Evolutionary conservation across 257 asterid genomes (phyloP), one percentile per base, ranked within the genome.

Genomic region (Mitragyna speciosa): DNA sequence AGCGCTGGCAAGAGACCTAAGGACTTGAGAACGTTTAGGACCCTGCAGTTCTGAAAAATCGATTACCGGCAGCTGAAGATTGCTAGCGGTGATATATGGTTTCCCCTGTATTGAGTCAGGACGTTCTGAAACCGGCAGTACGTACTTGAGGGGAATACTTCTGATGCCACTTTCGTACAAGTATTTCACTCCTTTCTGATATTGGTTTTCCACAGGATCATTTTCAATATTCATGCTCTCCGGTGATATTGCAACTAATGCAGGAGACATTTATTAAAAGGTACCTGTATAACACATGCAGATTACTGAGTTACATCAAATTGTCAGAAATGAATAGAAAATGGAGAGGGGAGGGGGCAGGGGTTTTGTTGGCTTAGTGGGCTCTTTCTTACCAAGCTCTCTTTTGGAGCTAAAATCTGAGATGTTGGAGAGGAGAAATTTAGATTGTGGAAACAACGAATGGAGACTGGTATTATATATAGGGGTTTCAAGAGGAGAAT

Each of bases 41-140:
- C 98, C 97, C 48, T 52, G 87, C 24, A 93, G 49, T 47, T 92
- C 85, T 3, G 94, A 87, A n/a, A 95, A 89, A 76, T 95, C 98
- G 26, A 95, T 89, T 68, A 93, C 43, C 26, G 98, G 98, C 9
- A 95, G 88, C 70, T 89, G 74, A 15, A 92, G 85, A 19, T 77
- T 75, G 45, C 39, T 12, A 49, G 75, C 70, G 0, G 78, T 33
- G 28, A 33, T 26, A 0, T 19, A 19, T 7, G 75, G 45, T 28
- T 78, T 78, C 28, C 83, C 77, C 8, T 67, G 47, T 8, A 5
- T 36, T 1, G 3, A 8, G 73, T 83, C 86, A 1, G 98, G 97
- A 65, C 98, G 94, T 67, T 95, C 95, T 0, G 89, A 64, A n/a
- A 86, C 82, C 1, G 98, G 97, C 30, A 93, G 70, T 24, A 95